Evolutionary conservation across 495 filamentous ascomycete genomes (phyloP).

Genomic region (Aspergillus affinis): DNA sequence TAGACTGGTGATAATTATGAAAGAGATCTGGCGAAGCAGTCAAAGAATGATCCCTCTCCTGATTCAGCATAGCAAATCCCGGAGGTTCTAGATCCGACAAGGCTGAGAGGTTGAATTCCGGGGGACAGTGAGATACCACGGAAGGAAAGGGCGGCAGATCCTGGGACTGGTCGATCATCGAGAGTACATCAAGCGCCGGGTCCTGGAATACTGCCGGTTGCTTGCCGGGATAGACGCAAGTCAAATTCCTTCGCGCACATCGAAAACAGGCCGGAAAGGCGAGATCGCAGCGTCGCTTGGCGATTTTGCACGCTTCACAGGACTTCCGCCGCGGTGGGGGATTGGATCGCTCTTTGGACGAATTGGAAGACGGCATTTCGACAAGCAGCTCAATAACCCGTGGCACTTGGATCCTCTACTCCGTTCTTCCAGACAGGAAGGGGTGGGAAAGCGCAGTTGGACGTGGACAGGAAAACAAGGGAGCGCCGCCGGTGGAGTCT

Average conservation of each 20-base stretch:
- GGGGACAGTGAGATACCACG: background rate
- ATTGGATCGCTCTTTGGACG: conserved; percentile 10
- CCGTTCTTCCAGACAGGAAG: conserved; percentile 1
- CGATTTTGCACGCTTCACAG: conserved; percentile 53
- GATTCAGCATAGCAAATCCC: background rate
- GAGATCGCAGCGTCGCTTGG: conserved; percentile 53
- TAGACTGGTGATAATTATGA: background rate
- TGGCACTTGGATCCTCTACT: background rate
- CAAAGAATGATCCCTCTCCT: background rate
- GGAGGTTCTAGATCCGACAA: background rate
- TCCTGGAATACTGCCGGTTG: conserved; percentile 13
- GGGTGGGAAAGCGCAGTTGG: background rate
- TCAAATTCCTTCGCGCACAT: conserved; percentile 40
- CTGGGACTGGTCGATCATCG: conserved; percentile 3
- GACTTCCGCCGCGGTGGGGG: conserved; percentile 49
- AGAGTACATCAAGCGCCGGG: conserved; percentile 10
- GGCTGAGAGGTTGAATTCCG: conserved; percentile 2
- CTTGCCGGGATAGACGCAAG: conserved; percentile 44
- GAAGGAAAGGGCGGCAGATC: background rate
- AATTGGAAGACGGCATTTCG: conserved; percentile 1
- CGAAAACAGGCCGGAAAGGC: conserved; percentile 47
- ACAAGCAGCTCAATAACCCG: background rate
- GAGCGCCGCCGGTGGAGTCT: conserved; percentile 1
- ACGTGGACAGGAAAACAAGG: background rate
- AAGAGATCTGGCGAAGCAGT: background rate